Conservation (phyloP, 2,329 filamentous ascomycete genomes). For the Cordyceps cateniannulata region DNA sequence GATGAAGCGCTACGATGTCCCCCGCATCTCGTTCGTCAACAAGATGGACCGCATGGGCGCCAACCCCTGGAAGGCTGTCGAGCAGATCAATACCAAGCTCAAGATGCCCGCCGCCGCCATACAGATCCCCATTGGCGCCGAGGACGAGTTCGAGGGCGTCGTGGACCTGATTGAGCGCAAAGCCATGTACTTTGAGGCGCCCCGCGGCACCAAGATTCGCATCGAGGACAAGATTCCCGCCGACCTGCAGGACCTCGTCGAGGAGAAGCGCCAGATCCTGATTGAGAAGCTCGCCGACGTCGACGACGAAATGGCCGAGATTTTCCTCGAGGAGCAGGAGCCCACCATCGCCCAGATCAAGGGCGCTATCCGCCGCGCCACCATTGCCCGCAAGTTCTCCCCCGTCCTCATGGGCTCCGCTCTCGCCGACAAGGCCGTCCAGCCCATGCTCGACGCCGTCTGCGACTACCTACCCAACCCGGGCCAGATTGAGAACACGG, state of each 20-base stretch:
- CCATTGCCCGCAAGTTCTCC: constrained; percentile 83
- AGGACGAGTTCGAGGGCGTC: constrained; percentile 88
- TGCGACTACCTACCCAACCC: constrained; percentile 95
- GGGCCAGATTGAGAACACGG: constrained; percentile 79
- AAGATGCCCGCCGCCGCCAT: constrained; percentile 88
- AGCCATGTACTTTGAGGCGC: constrained; percentile 85
- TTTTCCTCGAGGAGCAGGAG: constrained; percentile 81
- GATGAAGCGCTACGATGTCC: constrained; percentile 97
- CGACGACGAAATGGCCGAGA: constrained; percentile 93
- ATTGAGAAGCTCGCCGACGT: constrained; percentile 96
- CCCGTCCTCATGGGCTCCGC: constrained; percentile 97
- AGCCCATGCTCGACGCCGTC: constrained; percentile 94
- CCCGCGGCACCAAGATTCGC: constrained; percentile 69
- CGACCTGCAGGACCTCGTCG: constrained; percentile 66
- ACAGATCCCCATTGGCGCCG: constrained; percentile 87
- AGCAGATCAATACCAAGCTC: constrained; percentile 95
- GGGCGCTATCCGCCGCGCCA: constrained; percentile 83
- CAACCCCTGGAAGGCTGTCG: constrained; percentile 95
- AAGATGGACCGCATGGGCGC: constrained; percentile 99
- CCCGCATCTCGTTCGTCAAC: constrained; percentile 93
- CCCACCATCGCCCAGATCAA: constrained; percentile 81
- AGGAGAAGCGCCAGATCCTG: constrained; percentile 76
- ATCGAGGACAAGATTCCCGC: constrained; percentile 75
- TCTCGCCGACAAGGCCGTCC: constrained; percentile 87
- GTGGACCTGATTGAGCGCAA: constrained; percentile 91